These are phyloP conservation scores for Crucibulum laeve DNA, from an alignment of 768 basidiomycete genomes.

Conservation along the genomic window DNA sequence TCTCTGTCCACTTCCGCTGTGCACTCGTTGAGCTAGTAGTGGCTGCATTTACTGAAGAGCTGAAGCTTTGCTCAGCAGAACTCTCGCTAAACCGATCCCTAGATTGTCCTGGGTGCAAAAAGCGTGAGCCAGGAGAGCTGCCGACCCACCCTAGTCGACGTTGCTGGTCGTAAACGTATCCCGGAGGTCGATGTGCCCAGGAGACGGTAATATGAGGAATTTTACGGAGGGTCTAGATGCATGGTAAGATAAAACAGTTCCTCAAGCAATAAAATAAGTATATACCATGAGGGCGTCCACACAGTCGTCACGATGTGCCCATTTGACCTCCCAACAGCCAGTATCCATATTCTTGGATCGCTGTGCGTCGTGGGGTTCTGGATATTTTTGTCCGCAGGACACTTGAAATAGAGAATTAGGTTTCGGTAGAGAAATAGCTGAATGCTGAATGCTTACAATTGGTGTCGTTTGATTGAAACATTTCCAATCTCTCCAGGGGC, in stretches of 20 bases:
- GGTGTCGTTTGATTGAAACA: conserved; percentile 16
- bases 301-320: conserved; percentile 73
- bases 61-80: background rate
- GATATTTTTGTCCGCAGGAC: conserved; percentile 20
- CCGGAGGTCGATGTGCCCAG: conserved; percentile 67
- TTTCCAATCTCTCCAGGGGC: conserved; percentile 50
- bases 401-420: background rate
- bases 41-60: background rate
- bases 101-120: no score
- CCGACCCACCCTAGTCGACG: background rate
- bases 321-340: conserved; percentile 75
- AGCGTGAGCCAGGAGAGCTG: no score
- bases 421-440: background rate
- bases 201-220: conserved; percentile 72
- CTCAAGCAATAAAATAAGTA: conserved; percentile 2
- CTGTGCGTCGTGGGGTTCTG: conserved; percentile 53
- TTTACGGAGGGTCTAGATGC: conserved; percentile 56
- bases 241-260: background rate
- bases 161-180: conserved; percentile 13
- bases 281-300: conserved; percentile 67
- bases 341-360: conserved; percentile 53
- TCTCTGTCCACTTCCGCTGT: conserved; percentile 24
- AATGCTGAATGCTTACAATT: background rate
- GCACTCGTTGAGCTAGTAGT: background rate
- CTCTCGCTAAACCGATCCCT: no score